Evolutionary conservation across 2,329 filamentous ascomycete species (phyloP), one percentile per base, ranked within the genome.

Genomic region (Pseudogymnoascus sp.): DNA sequence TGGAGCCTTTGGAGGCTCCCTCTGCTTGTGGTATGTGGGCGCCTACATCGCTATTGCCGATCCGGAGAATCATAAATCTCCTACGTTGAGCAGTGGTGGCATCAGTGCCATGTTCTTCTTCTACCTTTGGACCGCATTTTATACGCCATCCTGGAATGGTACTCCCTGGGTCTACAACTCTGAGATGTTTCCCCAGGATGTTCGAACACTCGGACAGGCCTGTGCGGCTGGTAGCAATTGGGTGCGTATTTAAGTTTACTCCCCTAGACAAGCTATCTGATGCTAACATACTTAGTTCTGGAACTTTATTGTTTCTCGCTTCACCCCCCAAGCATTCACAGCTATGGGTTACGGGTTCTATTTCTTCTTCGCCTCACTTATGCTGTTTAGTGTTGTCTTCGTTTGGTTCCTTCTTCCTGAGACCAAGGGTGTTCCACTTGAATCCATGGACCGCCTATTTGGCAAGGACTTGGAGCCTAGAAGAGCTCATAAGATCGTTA

Each of bases 151-250:
- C 0, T 90, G 87, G 87, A 89, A 89, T 71, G 87, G 87, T 1
- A 89, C 86, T 0, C 88, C 88, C 0, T 92, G 89, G 89, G 87
- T 92, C 21, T 76, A 89, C 71, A 90, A 90, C 77, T 81, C 81
- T 0, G 88, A 92, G 74, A 91, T 92, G 79, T 91, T 91, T 74
- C 83, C 88, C 69, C 83, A 85, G 67, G 87, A 87, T 75, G 84
- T 85, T 15, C 81, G 87, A 62, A 84, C 85, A 0, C 79, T 92
- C 0, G 88, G 87, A 1, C 88, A 91, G 71, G 88, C 89, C 9
- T 87, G 82, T 38, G 89, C 89, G 0, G 84, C 87, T 0, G 84
- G 84, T 2, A 87, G 83, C 75, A 90, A 91, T 74, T 91, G 88
- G 88, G 50, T 80, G 87, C 70, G 50, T 57, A 10, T 57, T n/a